Percentiles rank a stretch among this genome's conserved stretches.
These are phyloP conservation scores for Neurospora sp. DNA, from an alignment of 495 filamentous ascomycete genomes.

Conservation along the genomic window DNA sequence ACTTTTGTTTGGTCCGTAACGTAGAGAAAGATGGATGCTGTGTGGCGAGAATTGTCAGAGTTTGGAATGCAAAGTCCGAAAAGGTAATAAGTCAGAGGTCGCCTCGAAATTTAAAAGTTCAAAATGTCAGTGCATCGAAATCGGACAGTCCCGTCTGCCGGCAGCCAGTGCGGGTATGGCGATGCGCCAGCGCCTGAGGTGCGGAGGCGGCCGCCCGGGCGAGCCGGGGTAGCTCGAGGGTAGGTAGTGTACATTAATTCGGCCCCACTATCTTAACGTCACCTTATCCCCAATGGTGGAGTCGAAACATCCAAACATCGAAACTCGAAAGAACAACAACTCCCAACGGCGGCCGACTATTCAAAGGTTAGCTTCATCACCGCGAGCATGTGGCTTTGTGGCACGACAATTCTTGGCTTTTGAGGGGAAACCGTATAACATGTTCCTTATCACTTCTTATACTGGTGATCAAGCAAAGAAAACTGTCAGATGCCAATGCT, in stretches of 20 bases:
- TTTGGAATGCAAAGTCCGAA: neutral
- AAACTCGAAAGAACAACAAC: no score
- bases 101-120: neutral
- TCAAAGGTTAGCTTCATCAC: no score
- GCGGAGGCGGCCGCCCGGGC: neutral
- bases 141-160: neutral
- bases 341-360: no score
- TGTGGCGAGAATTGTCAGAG: neutral
- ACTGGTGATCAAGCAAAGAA: neutral
- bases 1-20: neutral
- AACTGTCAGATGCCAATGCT: neutral
- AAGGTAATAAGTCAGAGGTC: neutral
- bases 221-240: neutral
- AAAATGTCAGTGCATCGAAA: neutral
- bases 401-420: no score
- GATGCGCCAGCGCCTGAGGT: neutral
- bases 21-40: neutral
- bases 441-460: neutral
- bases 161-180: neutral
- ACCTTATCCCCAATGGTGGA: neutral
- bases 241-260: neutral
- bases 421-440: neutral
- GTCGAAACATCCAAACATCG: neutral
- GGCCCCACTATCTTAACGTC: neutral
- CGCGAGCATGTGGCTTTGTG: no score